A percentile compares a stretch with the other conserved stretches of the same genome.
phyloP scores from a whole-genome alignment of 805 yeast genomes.

The Myxozyma mucilagina region DNA sequence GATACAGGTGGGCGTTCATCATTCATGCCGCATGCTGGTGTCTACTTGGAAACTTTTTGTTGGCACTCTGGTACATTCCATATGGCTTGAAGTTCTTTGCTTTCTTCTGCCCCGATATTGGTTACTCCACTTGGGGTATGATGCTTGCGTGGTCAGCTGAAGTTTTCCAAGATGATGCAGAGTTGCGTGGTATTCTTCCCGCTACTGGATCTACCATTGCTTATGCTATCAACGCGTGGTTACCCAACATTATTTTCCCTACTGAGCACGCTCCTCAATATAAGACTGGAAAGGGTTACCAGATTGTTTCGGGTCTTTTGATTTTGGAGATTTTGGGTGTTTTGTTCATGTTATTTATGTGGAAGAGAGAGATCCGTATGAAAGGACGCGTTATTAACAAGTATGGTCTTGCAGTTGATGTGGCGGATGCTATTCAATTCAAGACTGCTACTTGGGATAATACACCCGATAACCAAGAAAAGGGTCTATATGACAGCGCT shows the following conservation, averaged over 20 bases:
- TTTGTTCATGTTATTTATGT: constrained; percentile 24
- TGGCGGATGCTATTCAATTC: constrained; percentile 11
- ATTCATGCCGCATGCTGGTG: constrained; percentile 1
- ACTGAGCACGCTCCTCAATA: constrained; percentile 38
- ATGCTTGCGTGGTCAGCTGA: constrained; percentile 36
- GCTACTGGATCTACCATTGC: constrained; percentile 41
- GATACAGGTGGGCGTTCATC: constrained; percentile 36
- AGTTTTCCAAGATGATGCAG: constrained; percentile 36
- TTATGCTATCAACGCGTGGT: constrained; percentile 41
- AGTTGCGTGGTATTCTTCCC: constrained; percentile 33
- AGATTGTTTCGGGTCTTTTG: constrained; percentile 20
- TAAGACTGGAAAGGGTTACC: constrained; percentile 32
- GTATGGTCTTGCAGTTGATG: constrained; percentile 23
- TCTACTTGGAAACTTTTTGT: constrained; percentile 37
- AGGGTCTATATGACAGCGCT: not conserved
- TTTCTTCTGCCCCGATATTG: constrained; percentile 15
- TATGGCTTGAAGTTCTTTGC: constrained; percentile 39
- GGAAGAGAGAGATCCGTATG: constrained; percentile 8
- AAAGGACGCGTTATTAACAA: constrained; percentile 10
- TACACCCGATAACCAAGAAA: not conserved
- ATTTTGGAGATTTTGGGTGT: constrained; percentile 6
- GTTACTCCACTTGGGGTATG: constrained; percentile 26
- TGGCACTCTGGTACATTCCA: constrained; percentile 47
- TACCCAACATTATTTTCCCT: constrained; percentile 47
- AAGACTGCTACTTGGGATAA: not conserved